phyloP scores from a whole-genome alignment of 2,329 filamentous ascomycete genomes.

The Dothistroma septosporum region DNA sequence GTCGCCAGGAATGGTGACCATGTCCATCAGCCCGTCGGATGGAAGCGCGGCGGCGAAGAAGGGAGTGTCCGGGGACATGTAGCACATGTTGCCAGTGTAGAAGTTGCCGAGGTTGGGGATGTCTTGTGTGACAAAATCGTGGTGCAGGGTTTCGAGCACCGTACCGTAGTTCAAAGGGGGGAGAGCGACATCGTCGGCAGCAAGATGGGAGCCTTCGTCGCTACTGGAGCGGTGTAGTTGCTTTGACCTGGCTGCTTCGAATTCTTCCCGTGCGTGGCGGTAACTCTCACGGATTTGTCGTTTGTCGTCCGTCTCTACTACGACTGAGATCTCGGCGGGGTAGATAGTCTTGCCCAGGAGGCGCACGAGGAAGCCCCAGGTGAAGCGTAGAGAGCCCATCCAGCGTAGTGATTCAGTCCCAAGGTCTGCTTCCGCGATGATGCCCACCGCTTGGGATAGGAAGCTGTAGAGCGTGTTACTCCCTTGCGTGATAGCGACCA shows the following conservation, averaged over 20 bases:
- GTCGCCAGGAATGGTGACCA: conserved; percentile 75
- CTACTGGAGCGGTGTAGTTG: conserved; percentile 16
- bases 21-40: conserved; percentile 79
- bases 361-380: conserved; percentile 74
- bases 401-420: conserved; percentile 87
- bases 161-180: conserved; percentile 75
- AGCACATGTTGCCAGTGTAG: conserved; percentile 92
- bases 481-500: conserved; percentile 84
- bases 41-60: conserved; percentile 84
- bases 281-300: conserved; percentile 70
- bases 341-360: conserved; percentile 74
- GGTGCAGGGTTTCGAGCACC: conserved; percentile 68
- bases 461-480: conserved; percentile 73
- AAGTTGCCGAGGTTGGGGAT: conserved; percentile 83
- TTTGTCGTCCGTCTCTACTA: conserved; percentile 76
- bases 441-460: conserved; percentile 82
- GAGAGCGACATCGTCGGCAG: conserved; percentile 41
- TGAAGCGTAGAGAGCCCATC: conserved; percentile 86
- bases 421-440: conserved; percentile 85
- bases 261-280: conserved; percentile 34
- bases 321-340: conserved; percentile 83
- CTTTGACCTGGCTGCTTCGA: conserved; percentile 27
- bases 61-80: conserved; percentile 79
- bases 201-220: conserved; percentile 15
- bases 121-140: conserved; percentile 69